These are phyloP conservation scores for Echium plantagineum DNA, from an alignment of 257 asterid species.

Conservation along the genomic window DNA sequence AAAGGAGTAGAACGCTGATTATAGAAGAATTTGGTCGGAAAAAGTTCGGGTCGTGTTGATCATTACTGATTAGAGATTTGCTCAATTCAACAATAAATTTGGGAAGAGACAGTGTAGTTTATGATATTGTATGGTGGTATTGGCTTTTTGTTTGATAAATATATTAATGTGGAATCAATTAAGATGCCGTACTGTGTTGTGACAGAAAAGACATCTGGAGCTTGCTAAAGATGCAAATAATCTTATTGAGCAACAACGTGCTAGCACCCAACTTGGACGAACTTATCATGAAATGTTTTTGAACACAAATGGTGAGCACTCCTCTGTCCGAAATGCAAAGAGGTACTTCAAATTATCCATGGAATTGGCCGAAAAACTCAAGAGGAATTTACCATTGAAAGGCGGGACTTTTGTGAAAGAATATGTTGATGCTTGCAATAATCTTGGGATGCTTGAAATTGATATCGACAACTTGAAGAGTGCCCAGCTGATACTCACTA, in stretches of 20 bases:
- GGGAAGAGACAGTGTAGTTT: background rate
- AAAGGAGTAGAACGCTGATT: background rate
- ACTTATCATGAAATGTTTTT: conserved; percentile 82
- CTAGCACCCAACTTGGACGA: conserved; percentile 93
- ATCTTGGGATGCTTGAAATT: conserved; percentile 84
- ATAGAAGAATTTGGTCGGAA: background rate
- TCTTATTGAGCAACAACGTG: conserved; percentile 86
- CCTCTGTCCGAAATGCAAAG: conserved; percentile 54
- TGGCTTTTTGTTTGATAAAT: background rate
- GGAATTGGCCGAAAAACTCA: conserved; percentile 54
- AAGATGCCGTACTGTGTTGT: background rate
- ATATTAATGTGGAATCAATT: background rate
- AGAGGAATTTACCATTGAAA: conserved; percentile 28
- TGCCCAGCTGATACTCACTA: conserved; percentile 53
- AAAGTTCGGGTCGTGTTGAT: background rate
- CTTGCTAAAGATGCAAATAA: conserved; percentile 63
- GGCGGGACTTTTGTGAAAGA: conserved; percentile 48
- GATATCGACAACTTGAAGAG: conserved; percentile 73
- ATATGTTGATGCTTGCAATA: conserved; percentile 86
- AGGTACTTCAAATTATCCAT: conserved; percentile 62
- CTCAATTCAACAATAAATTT: background rate
- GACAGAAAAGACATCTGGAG: conserved; percentile 78
- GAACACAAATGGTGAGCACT: conserved; percentile 67
- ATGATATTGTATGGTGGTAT: background rate
- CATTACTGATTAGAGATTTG: background rate